Base-by-base conservation (phyloP, 805 yeast species). In the Sungouiella blattae region DNA sequence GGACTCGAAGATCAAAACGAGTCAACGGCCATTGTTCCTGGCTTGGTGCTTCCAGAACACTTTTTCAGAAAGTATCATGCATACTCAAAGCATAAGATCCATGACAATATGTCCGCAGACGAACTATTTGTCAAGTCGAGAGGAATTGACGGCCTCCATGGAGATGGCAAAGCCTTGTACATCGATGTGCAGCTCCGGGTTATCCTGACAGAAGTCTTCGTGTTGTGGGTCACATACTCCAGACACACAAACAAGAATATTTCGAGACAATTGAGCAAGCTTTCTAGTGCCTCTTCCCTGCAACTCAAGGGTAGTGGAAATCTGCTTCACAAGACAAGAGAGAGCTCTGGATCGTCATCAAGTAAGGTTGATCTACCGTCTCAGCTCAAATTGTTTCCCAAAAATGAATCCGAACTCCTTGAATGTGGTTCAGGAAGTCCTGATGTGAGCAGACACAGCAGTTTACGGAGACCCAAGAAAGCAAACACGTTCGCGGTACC, bases 41-140 rank as follows among this genome's bases (percentile, higher is more conserved):
- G 96, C 1, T 60, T 86, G 33, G 96, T 89, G 0, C 63, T 89
- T 9, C 95, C 97, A 0, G 98, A 89, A 57, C 96, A 88, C 59
- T 83, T 84, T 54, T 88, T 91, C 62, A 73, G 97, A 43, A 79
- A 80, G 45, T 69, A 78, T 35, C 68, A 71, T 37, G 80, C 83
- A 0, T 39, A 41, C 39, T 38, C 36, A 15, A 38, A 41, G 18
- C 47, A 45, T 11, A 43, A 32, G 6, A 33, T 26, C 18, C 32
- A 48, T 46, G 57, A 54, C 30, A 61, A 56, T n/a, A 21, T 9
- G 47, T 55, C 20, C 31, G 73, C 73, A 16, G 78, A 75, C 30
- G 51, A 59, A 3, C 60, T 77, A 31, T 81, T 83, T 41, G 53
- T 77, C 39, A 68, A 71, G 18, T 81, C 88, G 1, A 67, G 72